Percentiles rank a stretch among this genome's conserved stretches.
Conservation (phyloP, 192 early-diverging fungal genomes). For the Anaeromyces robustus region DNA sequence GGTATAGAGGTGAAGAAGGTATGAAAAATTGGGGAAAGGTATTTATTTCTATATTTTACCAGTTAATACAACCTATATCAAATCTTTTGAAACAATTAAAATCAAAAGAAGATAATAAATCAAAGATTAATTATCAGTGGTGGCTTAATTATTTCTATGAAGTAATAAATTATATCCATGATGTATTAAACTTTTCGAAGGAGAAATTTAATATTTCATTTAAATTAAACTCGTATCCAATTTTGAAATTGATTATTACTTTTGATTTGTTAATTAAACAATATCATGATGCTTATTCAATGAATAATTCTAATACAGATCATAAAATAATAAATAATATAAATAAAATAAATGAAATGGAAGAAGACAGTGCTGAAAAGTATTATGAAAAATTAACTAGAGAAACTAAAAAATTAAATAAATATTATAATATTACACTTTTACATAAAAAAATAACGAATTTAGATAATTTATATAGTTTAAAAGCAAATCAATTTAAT, state of each 20-base stretch:
- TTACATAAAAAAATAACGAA: neutral
- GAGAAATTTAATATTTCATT: neutral
- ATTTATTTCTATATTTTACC: neutral
- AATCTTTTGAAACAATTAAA: neutral
- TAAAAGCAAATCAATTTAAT: neutral
- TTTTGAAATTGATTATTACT: neutral
- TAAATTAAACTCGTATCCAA: neutral
- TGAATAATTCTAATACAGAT: neutral
- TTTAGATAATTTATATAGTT: neutral
- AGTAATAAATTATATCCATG: neutral
- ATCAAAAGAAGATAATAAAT: neutral
- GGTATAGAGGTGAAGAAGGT: neutral
- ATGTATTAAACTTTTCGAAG: neutral
- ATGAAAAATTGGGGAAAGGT: neutral
- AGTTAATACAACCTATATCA: neutral
- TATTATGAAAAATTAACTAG: neutral
- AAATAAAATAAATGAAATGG: neutral
- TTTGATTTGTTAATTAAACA: neutral
- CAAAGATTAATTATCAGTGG: neutral
- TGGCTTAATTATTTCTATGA: neutral
- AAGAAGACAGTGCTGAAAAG: neutral
- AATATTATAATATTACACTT: neutral
- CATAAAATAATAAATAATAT: neutral
- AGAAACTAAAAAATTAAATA: neutral
- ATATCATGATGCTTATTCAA: neutral